Conservation (phyloP, 2,329 filamentous ascomycete genomes). For the Cercospora nicotianae region DNA sequence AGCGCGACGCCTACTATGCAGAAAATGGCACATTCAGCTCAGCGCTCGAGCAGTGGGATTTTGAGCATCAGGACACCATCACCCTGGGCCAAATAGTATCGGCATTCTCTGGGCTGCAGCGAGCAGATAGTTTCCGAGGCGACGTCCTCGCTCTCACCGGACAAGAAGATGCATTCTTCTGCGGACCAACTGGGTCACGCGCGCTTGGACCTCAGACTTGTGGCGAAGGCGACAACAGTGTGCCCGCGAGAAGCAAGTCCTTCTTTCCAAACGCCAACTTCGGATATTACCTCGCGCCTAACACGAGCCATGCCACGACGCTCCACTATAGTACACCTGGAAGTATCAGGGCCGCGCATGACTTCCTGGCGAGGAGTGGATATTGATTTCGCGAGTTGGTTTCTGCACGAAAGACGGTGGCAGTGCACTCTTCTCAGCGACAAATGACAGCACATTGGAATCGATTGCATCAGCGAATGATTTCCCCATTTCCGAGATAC, state of each 20-base stretch:
- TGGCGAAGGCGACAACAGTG: conserved; percentile 17
- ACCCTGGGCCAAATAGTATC: conserved; percentile 24
- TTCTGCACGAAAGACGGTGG: not conserved
- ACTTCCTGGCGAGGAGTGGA: conserved; percentile 21
- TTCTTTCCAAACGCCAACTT: conserved; percentile 25
- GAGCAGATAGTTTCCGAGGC: conserved; percentile 18
- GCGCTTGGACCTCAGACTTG: conserved; percentile 23
- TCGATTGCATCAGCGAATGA: not conserved
- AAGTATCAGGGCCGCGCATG: conserved; percentile 20
- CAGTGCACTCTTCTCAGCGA: no score
- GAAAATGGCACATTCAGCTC: conserved; percentile 21
- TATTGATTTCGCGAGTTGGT: conserved; percentile 9
- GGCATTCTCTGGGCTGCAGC: conserved; percentile 21
- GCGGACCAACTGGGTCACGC: conserved; percentile 23
- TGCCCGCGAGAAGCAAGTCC: conserved; percentile 20
- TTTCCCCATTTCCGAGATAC: not conserved
- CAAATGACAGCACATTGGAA: not conserved
- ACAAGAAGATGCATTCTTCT: conserved; percentile 27
- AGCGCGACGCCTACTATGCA: conserved; percentile 23
- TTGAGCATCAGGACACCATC: conserved; percentile 26
- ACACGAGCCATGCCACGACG: conserved; percentile 26
- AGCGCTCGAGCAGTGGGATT: conserved; percentile 22
- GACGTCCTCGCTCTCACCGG: conserved; percentile 24
- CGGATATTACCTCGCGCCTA: conserved; percentile 20
- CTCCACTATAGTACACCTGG: conserved; percentile 21